These are phyloP conservation scores for Casaregolazyma suthepensis DNA, from an alignment of 1,139 yeast genomes.

Conservation along the genomic window DNA sequence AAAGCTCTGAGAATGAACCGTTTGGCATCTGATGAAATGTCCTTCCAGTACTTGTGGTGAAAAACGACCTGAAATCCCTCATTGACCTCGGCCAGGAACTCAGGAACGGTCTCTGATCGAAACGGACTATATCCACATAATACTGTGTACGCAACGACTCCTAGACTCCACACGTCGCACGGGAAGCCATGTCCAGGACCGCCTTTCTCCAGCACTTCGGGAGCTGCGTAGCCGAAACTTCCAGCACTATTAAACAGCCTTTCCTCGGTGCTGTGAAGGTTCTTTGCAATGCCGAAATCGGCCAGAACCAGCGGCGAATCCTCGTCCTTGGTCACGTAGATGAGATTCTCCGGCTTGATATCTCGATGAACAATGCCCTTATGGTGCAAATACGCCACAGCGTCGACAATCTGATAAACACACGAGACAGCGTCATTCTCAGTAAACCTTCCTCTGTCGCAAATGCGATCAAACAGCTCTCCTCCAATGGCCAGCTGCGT, in stretches of 20 bases:
- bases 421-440: constrained; percentile 77
- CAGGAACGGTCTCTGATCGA: constrained; percentile 74
- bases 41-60: constrained; percentile 82
- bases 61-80: constrained; percentile 61
- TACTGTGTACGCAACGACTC: constrained; percentile 84
- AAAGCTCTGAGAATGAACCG: constrained; percentile 63
- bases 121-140: constrained; percentile 93
- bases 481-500: constrained; percentile 82
- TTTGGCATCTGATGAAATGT: constrained; percentile 69
- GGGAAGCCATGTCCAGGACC: constrained; percentile 75
- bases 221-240: constrained; percentile 91
- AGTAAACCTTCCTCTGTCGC: constrained; percentile 69
- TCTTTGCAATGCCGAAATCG: constrained; percentile 89
- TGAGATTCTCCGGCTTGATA: constrained; percentile 81
- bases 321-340: constrained; percentile 50
- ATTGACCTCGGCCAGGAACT: constrained; percentile 75
- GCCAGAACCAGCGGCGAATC: constrained; percentile 75
- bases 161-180: constrained; percentile 89
- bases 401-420: constrained; percentile 63
- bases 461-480: constrained; percentile 79
- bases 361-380: constrained; percentile 83
- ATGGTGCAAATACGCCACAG: constrained; percentile 66
- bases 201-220: constrained; percentile 59
- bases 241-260: constrained; percentile 77
- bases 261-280: constrained; percentile 53